These are phyloP conservation scores for Luzula sylvatica DNA, from an alignment of 176 grass and related monocot genomes.

Conservation along the genomic window DNA sequence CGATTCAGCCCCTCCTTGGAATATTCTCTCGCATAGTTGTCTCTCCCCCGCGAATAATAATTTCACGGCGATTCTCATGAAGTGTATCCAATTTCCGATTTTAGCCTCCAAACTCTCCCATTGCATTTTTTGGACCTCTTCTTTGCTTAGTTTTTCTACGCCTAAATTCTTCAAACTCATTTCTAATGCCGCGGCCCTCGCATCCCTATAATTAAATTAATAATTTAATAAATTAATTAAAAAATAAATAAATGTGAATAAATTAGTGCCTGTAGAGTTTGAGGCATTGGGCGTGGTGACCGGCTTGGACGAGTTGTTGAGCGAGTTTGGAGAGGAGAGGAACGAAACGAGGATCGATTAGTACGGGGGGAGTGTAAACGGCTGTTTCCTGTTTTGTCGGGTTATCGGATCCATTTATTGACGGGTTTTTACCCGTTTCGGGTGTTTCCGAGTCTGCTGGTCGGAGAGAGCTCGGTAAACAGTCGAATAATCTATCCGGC, in stretches of 20 bases:
- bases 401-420: constrained; percentile 12
- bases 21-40: constrained; percentile 86
- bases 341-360: constrained; percentile 74
- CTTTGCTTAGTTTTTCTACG: constrained; percentile 96
- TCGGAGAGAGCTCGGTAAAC: constrained; percentile 67
- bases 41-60: constrained; percentile 82
- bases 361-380: constrained; percentile 62
- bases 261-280: constrained; percentile 72
- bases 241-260: constrained; percentile 6
- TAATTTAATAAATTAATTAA: constrained; percentile 5
- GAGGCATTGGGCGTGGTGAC: constrained; percentile 63
- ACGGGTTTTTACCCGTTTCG: constrained; percentile 52
- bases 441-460: constrained; percentile 67
- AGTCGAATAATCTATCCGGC: constrained; percentile 87
- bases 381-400: constrained; percentile 45
- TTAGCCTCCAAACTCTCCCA: constrained; percentile 90
- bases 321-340: constrained; percentile 84
- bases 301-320: constrained; percentile 82
- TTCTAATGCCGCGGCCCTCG: constrained; percentile 73
- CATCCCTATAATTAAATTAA: constrained; percentile 34
- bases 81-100: constrained; percentile 96
- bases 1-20: constrained; percentile 60
- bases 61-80: constrained; percentile 96
- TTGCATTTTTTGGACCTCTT: constrained; percentile 93
- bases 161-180: constrained; percentile 81